Evolutionary conservation across 352 stramenopile species (phyloP), one percentile per base, ranked within the genome.

Genomic region (Phytophthora vignae): DNA sequence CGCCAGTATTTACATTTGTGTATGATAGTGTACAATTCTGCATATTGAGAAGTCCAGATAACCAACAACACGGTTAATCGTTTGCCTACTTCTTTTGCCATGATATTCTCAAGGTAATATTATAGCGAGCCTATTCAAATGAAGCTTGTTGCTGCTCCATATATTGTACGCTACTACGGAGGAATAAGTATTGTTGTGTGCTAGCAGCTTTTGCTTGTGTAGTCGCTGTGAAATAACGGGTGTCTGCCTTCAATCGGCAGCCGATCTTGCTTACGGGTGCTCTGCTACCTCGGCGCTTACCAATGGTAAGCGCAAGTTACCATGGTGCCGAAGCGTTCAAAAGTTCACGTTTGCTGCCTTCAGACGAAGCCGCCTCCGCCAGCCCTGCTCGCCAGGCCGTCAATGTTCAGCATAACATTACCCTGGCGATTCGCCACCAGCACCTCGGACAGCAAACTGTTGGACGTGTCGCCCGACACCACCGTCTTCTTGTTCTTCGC

Each of bases 361-460:
- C 38, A 68, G 8, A 69, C 57, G 31, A 69, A 65, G 17, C 56
- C 65, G 4, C 60, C 66, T n/a, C 49, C 67, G 38, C 66, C 53
- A 12, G 60, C 17, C 36, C 66, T 78, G 31, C 19, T 74, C 66
- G 67, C 71, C 19, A 78, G 19, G 7, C 67, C 56, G 29, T 78
- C 71, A 42, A 87, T 64, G 38, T 82, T 87, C 10, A 87, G 58
- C 56, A 85, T 68, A 12, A 87, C 57, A 17, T 84, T 85, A 54
- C 62, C 62, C 55, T 87, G 78, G 64, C 78, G 73, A 64, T 83
- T 83, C 40, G 68, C 80, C 25, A 85, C 73, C 49, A 87, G 58
- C 61, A 87, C 57, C 42, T 87, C 75, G 5, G 80, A 79, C 40
- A 87, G 48, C n/a, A 87, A 29, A 58, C 79, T 87, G 54, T 85